These are phyloP conservation scores for Zygotorulaspora danielsina DNA, from an alignment of 805 yeast species.

Conservation along the genomic window DNA sequence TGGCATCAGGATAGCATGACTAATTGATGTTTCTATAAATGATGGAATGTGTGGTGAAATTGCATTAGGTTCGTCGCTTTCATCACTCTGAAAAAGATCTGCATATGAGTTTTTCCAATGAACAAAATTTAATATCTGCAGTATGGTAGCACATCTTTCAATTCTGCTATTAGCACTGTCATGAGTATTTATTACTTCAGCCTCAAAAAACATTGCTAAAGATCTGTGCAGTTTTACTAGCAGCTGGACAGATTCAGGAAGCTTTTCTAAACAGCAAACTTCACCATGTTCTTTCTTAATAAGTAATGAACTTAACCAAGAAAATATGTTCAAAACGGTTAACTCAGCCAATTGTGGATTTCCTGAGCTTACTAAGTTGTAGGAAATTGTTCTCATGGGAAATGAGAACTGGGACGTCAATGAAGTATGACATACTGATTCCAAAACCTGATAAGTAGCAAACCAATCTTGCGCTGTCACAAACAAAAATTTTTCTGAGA, in stretches of 20 bases:
- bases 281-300: conserved; percentile 37
- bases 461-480: conserved; percentile 70
- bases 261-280: conserved; percentile 41
- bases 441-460: conserved; percentile 65
- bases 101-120: conserved; percentile 62
- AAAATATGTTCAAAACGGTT: conserved; percentile 61
- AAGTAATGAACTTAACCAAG: conserved; percentile 59
- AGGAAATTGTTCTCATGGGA: conserved; percentile 19
- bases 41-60: conserved; percentile 65
- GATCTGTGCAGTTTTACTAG: conserved; percentile 64
- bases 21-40: conserved; percentile 74
- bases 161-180: conserved; percentile 57
- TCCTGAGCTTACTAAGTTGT: conserved; percentile 21
- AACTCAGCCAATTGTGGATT: conserved; percentile 47
- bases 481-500: conserved; percentile 48
- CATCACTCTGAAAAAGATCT: conserved; percentile 42
- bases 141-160: conserved; percentile 61
- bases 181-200: conserved; percentile 60
- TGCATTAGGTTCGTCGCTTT: conserved; percentile 16
- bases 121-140: conserved; percentile 60
- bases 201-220: conserved; percentile 56
- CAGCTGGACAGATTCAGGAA: conserved; percentile 68
- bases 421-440: conserved; percentile 58
- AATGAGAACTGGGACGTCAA: conserved; percentile 49
- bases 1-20: conserved; percentile 71